Conservation (phyloP, 768 basidiomycete species). For the Auriculariales sp. region DNA sequence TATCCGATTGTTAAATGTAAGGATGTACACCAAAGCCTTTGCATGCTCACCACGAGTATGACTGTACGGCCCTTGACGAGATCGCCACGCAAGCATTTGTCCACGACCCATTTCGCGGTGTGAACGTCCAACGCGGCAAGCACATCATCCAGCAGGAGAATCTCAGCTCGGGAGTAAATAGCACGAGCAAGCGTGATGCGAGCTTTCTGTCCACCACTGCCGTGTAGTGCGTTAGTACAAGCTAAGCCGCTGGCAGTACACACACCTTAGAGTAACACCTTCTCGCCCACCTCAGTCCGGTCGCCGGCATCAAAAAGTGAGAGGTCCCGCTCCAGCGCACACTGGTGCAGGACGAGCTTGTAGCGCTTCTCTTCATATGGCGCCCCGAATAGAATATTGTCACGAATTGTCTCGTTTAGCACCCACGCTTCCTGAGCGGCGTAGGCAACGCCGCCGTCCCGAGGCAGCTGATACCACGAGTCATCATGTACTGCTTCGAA, state of each 20-base stretch:
- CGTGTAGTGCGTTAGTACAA: not conserved
- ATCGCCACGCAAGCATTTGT: slow-evolving; percentile 33
- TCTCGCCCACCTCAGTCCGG: slow-evolving; percentile 38
- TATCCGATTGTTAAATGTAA: not conserved
- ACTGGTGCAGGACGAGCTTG: slow-evolving; percentile 22
- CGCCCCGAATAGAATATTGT: slow-evolving; percentile 38
- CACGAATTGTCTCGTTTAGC: slow-evolving; percentile 29
- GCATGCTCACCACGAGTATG: slow-evolving; percentile 30
- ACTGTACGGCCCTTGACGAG: slow-evolving; percentile 36
- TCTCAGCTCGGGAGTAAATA: slow-evolving; percentile 18
- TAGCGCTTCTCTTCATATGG: slow-evolving; percentile 30
- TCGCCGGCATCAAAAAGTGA: slow-evolving; percentile 20
- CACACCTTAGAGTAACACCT: slow-evolving; percentile 23
- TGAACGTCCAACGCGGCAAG: slow-evolving; percentile 29
- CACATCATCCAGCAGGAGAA: slow-evolving; percentile 24
- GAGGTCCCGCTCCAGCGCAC: slow-evolving; percentile 19
- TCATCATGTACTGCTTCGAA: slow-evolving; percentile 16
- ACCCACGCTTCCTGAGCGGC: slow-evolving; percentile 38
- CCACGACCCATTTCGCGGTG: slow-evolving; percentile 36
- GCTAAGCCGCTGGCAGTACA: not conserved
- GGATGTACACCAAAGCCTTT: not conserved
- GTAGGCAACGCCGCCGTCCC: slow-evolving; percentile 30
- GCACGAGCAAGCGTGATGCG: slow-evolving; percentile 24
- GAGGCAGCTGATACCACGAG: slow-evolving; percentile 27
- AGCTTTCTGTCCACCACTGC: slow-evolving; percentile 28